These are phyloP conservation scores for Xylaria polymorpha DNA, from an alignment of 2,329 filamentous ascomycete genomes.

Conservation along the genomic window DNA sequence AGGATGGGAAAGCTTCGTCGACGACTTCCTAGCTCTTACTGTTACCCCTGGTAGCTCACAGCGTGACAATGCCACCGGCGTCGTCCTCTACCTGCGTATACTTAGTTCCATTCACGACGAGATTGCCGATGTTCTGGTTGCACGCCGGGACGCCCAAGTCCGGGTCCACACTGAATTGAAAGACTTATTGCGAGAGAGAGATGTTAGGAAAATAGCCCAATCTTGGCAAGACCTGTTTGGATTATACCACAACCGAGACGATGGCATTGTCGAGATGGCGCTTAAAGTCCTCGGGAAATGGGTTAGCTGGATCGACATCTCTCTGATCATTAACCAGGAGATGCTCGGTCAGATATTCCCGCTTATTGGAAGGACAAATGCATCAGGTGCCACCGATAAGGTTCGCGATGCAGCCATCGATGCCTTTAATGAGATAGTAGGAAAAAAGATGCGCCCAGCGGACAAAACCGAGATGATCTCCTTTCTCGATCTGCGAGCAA, in stretches of 20 bases:
- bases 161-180: conserved; percentile 91
- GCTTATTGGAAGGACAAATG: conserved; percentile 80
- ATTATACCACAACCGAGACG: conserved; percentile 77
- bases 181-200: conserved; percentile 85
- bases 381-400: conserved; percentile 74
- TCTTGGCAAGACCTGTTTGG: conserved; percentile 93
- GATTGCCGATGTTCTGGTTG: conserved; percentile 91
- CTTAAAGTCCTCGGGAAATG: conserved; percentile 94
- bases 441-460: conserved; percentile 94
- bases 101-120: conserved; percentile 94
- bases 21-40: conserved; percentile 86
- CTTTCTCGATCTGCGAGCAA: conserved; percentile 87
- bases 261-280: conserved; percentile 84
- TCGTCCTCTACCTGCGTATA: conserved; percentile 88
- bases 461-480: conserved; percentile 96
- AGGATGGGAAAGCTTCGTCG: conserved; percentile 89
- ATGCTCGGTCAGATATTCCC: conserved; percentile 89
- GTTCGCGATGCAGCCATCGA: conserved; percentile 93
- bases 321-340: conserved; percentile 87
- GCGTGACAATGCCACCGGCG: conserved; percentile 78
- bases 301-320: conserved; percentile 99
- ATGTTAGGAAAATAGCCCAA: conserved; percentile 86
- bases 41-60: conserved; percentile 67
- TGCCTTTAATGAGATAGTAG: conserved; percentile 93
- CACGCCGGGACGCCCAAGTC: conserved; percentile 79